These are phyloP conservation scores for Penicillium desertorum DNA, from an alignment of 495 filamentous ascomycete species.

Conservation along the genomic window DNA sequence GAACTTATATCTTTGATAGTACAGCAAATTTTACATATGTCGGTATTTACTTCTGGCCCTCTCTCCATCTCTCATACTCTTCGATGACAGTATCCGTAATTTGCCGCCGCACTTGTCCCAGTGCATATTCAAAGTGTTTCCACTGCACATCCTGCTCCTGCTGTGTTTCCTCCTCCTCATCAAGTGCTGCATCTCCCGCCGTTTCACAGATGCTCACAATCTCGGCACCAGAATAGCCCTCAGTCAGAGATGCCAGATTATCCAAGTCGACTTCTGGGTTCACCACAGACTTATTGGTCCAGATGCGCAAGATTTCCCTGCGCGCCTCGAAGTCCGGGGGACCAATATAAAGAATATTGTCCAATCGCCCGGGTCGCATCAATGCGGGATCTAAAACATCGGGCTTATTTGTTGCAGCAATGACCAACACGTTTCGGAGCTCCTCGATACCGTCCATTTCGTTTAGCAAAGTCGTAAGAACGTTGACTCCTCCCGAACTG, in stretches of 20 bases:
- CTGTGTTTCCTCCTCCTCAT: slow-evolving; percentile 50
- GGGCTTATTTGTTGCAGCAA: slow-evolving; percentile 94
- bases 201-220: slow-evolving; percentile 76
- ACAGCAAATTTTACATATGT: not conserved
- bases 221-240: slow-evolving; percentile 88
- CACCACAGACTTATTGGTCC: slow-evolving; percentile 58
- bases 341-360: slow-evolving; percentile 86
- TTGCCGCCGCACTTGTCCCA: slow-evolving; percentile 61
- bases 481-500: slow-evolving; percentile 63
- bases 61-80: slow-evolving; percentile 67
- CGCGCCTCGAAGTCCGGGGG: slow-evolving; percentile 76
- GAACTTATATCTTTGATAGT: not conserved
- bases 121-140: slow-evolving; percentile 64
- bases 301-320: slow-evolving; percentile 72
- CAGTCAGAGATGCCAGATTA: slow-evolving; percentile 64
- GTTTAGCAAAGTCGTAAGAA: slow-evolving; percentile 86
- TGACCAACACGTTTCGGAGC: slow-evolving; percentile 77
- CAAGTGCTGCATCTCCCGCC: slow-evolving; percentile 59
- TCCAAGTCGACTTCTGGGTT: slow-evolving; percentile 65
- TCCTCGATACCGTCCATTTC: slow-evolving; percentile 96
- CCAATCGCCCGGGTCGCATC: slow-evolving; percentile 83
- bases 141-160: slow-evolving; percentile 53
- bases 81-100: slow-evolving; percentile 65
- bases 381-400: slow-evolving; percentile 83
- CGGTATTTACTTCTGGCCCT: slow-evolving; percentile 24